Evolutionary conservation across 1,284 basidiomycete genomes (phyloP).

Genomic region (Chalciporus piperatoides): DNA sequence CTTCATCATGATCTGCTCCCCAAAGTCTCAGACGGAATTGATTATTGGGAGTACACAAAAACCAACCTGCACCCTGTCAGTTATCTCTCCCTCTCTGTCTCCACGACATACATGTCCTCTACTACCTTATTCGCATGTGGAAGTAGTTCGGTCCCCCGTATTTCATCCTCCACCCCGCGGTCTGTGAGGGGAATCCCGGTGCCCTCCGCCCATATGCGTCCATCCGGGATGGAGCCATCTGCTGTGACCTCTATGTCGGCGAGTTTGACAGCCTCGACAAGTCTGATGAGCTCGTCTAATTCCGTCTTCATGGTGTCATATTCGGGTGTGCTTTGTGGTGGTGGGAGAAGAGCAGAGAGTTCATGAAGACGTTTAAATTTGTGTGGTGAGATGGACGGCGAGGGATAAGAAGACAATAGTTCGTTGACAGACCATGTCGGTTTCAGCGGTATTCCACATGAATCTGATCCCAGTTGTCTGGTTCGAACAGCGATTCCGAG

Average conservation of each 20-base stretch:
- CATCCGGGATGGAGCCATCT: slow-evolving; percentile 39
- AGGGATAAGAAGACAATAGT: slow-evolving; percentile 70
- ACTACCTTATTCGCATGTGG: slow-evolving; percentile 46
- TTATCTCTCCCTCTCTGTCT: slow-evolving; percentile 41
- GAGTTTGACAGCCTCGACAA: slow-evolving; percentile 75
- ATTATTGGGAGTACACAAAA: not conserved
- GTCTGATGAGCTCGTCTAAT: slow-evolving; percentile 63
- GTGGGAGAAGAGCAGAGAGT: slow-evolving; percentile 66
- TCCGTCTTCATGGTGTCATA: slow-evolving; percentile 49
- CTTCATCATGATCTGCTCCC: not conserved
- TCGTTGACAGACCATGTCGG: slow-evolving; percentile 76
- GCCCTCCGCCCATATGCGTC: slow-evolving; percentile 41
- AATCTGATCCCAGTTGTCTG: slow-evolving; percentile 40
- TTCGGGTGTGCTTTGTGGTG: slow-evolving; percentile 49
- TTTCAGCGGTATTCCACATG: slow-evolving; percentile 54
- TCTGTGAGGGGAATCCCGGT: slow-evolving; percentile 33
- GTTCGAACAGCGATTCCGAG: slow-evolving; percentile 6
- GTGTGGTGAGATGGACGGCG: slow-evolving; percentile 51
- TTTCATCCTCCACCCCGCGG: slow-evolving; percentile 25
- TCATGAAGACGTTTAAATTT: slow-evolving; percentile 62
- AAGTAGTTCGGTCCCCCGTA: slow-evolving; percentile 44
- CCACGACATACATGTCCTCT: slow-evolving; percentile 44
- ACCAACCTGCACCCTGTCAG: slow-evolving; percentile 2
- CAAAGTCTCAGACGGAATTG: not conserved
- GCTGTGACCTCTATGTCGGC: slow-evolving; percentile 41